phyloP scores from a whole-genome alignment of 1,284 basidiomycete species.

The Rhodotorula sp. region DNA sequence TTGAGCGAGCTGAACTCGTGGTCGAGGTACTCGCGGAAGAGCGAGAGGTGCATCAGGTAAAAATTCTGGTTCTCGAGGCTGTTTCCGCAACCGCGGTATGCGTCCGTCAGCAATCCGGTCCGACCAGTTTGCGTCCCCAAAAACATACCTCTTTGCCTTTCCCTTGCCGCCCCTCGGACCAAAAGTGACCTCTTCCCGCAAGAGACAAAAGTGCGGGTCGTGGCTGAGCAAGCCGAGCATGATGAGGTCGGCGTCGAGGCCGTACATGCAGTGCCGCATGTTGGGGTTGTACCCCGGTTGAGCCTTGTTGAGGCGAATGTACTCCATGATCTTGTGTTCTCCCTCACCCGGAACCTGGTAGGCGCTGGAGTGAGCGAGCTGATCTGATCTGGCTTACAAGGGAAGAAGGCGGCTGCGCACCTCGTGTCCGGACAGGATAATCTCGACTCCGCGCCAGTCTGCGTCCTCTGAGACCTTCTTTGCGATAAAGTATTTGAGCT shows the following conservation, averaged over 20 bases:
- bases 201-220: conserved; percentile 96
- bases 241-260: conserved; percentile 95
- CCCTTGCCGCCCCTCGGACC: conserved; percentile 74
- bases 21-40: conserved; percentile 95
- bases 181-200: conserved; percentile 98
- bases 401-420: conserved; percentile 47
- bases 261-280: conserved; percentile 94
- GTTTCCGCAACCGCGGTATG: not conserved
- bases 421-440: conserved; percentile 96
- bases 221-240: conserved; percentile 97
- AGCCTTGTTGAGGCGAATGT: conserved; percentile 88
- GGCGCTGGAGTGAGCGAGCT: not conserved
- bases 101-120: not conserved
- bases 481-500: conserved; percentile 92
- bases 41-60: conserved; percentile 88
- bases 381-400: too few species aligned
- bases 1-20: conserved; percentile 71
- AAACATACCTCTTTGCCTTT: conserved; percentile 59
- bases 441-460: conserved; percentile 86
- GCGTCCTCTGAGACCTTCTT: conserved; percentile 96
- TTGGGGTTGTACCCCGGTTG: conserved; percentile 94
- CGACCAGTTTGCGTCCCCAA: not conserved
- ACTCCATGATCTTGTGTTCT: conserved; percentile 99
- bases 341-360: conserved; percentile 92
- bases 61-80: conserved; percentile 87